A percentile compares a stretch with the other conserved stretches of the same genome.
Conservation (phyloP, 2,329 filamentous ascomycete species). For the Nannizzia gypsea region DNA sequence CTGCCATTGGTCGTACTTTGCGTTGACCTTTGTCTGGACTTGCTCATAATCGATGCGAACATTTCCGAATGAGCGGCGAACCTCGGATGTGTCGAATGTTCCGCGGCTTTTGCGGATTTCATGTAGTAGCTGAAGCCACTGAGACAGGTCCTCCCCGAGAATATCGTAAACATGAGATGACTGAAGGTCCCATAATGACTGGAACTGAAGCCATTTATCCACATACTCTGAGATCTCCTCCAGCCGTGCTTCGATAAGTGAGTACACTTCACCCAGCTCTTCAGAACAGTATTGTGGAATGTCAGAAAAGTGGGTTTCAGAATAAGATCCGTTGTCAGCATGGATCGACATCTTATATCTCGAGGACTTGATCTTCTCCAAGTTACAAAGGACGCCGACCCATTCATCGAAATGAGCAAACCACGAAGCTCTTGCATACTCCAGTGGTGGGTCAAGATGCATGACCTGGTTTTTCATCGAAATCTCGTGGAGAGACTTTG, state of each 20-base stretch:
- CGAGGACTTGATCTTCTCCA: constrained; percentile 87
- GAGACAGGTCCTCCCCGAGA: constrained; percentile 77
- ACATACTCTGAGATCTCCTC: constrained; percentile 72
- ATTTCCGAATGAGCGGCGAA: constrained; percentile 84
- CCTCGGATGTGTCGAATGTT: constrained; percentile 95
- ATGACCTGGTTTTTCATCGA: constrained; percentile 98
- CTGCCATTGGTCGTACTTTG: constrained; percentile 99
- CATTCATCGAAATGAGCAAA: constrained; percentile 84
- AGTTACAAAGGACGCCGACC: constrained; percentile 83
- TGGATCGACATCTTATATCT: constrained; percentile 80
- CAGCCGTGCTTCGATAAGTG: constrained; percentile 71
- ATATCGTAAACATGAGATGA: constrained; percentile 90
- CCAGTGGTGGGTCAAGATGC: constrained; percentile 84
- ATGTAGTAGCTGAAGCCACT: constrained; percentile 91
- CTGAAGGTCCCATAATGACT: constrained; percentile 95
- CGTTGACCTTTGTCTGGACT: constrained; percentile 96
- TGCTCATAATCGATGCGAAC: constrained; percentile 96
- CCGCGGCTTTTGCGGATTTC: constrained; percentile 91
- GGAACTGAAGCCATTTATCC: constrained; percentile 96
- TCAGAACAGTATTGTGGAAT: constrained; percentile 73
- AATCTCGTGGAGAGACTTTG: constrained; percentile 67
- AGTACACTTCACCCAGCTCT: constrained; percentile 67
- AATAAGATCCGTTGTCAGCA: constrained; percentile 28
- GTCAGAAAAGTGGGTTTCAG: constrained; percentile 59
- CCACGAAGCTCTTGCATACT: constrained; percentile 88